A percentile compares a stretch with the other conserved stretches of the same genome.
phyloP scores from a whole-genome alignment of 1,284 basidiomycete species.

The Ustilago hordei region DNA sequence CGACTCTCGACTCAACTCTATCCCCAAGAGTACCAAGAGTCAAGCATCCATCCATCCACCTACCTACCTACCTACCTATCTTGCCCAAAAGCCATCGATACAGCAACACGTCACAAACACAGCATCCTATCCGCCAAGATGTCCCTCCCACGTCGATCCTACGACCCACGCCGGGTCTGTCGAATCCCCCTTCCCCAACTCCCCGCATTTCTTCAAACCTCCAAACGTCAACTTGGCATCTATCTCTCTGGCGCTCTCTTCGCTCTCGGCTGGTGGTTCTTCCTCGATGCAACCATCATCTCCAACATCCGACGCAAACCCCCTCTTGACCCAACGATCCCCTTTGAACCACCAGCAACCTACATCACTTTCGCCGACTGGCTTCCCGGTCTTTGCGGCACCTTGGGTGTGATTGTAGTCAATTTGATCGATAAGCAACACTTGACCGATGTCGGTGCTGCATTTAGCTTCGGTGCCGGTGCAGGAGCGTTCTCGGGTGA shows the following conservation, averaged over 20 bases:
- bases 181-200: slow-evolving; percentile 72
- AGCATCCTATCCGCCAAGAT: slow-evolving; percentile 67
- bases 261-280: slow-evolving; percentile 92
- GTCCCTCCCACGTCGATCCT: slow-evolving; percentile 80
- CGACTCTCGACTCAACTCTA: not conserved
- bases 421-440: slow-evolving; percentile 95
- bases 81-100: not conserved
- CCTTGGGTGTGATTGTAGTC: slow-evolving; percentile 91
- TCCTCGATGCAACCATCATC: slow-evolving; percentile 90
- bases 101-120: not conserved
- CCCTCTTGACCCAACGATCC: slow-evolving; percentile 75
- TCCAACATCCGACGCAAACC: slow-evolving; percentile 78
- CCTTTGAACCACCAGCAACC: slow-evolving; percentile 80
- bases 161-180: slow-evolving; percentile 88
- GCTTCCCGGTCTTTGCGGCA: slow-evolving; percentile 93
- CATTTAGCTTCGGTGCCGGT: slow-evolving; percentile 56
- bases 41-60: slow-evolving; percentile 1
- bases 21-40: not conserved
- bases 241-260: slow-evolving; percentile 92
- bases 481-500: slow-evolving; percentile 75
- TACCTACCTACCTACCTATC: not conserved
- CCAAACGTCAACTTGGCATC: slow-evolving; percentile 85
- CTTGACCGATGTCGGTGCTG: slow-evolving; percentile 74
- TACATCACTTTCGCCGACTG: slow-evolving; percentile 93
- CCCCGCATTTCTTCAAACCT: slow-evolving; percentile 69